phyloP scores from a whole-genome alignment of 495 filamentous ascomycete genomes.

The Hypoxylon rickii region DNA sequence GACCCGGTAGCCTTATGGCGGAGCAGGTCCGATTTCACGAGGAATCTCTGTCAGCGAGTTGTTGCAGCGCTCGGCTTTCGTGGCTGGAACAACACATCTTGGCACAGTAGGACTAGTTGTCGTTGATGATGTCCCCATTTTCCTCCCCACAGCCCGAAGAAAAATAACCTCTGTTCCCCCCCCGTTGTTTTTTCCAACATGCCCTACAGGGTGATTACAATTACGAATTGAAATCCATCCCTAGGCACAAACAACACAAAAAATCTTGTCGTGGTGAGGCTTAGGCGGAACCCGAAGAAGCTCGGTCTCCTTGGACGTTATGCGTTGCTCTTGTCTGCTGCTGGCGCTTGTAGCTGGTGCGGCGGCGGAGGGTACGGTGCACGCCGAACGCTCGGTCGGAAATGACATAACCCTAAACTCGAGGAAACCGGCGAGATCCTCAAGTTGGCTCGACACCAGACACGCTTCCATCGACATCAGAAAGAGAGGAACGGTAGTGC shows the following conservation, averaged over 20 bases:
- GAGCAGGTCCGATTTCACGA: conserved; percentile 1
- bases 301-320: neutral
- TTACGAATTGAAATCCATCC: conserved; percentile 3
- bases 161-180: neutral
- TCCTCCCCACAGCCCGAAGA: no score
- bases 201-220: neutral
- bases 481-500: neutral
- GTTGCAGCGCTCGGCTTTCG: conserved; percentile 8
- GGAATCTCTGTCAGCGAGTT: conserved; percentile 7
- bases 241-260: neutral
- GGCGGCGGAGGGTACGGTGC: conserved; percentile 8
- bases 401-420: conserved; percentile 1
- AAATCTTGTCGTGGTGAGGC: neutral
- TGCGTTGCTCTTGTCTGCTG: conserved; percentile 21
- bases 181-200: conserved; percentile 4
- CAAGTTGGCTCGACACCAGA: conserved; percentile 5
- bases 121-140: conserved; percentile 9
- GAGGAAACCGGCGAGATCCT: neutral
- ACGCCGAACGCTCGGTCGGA: neutral
- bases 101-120: conserved; percentile 17
- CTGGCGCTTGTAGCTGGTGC: conserved; percentile 18
- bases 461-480: neutral
- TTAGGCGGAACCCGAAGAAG: conserved; percentile 3
- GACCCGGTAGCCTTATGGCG: conserved; percentile 8
- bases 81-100: conserved; percentile 30